phyloP scores from a whole-genome alignment of 2,329 filamentous ascomycete genomes.

The Epichloe festucae region DNA sequence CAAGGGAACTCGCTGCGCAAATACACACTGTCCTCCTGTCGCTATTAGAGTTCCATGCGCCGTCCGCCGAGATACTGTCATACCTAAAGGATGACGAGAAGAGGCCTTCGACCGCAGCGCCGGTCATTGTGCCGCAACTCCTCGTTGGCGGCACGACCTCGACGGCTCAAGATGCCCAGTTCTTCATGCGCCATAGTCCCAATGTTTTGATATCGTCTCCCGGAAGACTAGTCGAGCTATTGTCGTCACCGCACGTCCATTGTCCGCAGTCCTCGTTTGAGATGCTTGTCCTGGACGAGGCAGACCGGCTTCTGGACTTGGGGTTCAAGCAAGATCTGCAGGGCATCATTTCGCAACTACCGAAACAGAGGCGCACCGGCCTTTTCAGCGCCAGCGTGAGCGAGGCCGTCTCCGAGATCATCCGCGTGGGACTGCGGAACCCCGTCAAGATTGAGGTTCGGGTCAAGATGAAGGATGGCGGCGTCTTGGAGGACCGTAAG shows the following conservation, averaged over 20 bases:
- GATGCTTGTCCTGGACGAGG: slow-evolving; percentile 84
- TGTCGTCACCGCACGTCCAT: slow-evolving; percentile 77
- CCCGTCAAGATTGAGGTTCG: slow-evolving; percentile 91
- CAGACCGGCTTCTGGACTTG: slow-evolving; percentile 80
- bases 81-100: slow-evolving; percentile 43
- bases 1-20: slow-evolving; percentile 76
- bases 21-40: slow-evolving; percentile 72
- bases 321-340: slow-evolving; percentile 89
- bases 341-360: slow-evolving; percentile 68
- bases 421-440: slow-evolving; percentile 82
- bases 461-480: slow-evolving; percentile 61
- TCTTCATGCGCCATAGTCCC: slow-evolving; percentile 70
- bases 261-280: slow-evolving; percentile 84
- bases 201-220: slow-evolving; percentile 88
- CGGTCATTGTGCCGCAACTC: slow-evolving; percentile 68
- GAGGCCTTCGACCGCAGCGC: slow-evolving; percentile 30
- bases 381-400: slow-evolving; percentile 93
- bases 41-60: slow-evolving; percentile 68
- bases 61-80: slow-evolving; percentile 55
- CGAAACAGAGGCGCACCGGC: slow-evolving; percentile 86
- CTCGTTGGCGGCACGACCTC: slow-evolving; percentile 70
- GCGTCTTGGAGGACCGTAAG: slow-evolving; percentile 60
- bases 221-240: slow-evolving; percentile 74
- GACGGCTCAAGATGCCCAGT: slow-evolving; percentile 73
- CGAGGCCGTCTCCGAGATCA: slow-evolving; percentile 85